Percentiles rank a stretch among this genome's conserved stretches.
Evolutionary conservation across 2,329 filamentous ascomycete genomes (phyloP).

Genomic region (Calonectria montana): DNA sequence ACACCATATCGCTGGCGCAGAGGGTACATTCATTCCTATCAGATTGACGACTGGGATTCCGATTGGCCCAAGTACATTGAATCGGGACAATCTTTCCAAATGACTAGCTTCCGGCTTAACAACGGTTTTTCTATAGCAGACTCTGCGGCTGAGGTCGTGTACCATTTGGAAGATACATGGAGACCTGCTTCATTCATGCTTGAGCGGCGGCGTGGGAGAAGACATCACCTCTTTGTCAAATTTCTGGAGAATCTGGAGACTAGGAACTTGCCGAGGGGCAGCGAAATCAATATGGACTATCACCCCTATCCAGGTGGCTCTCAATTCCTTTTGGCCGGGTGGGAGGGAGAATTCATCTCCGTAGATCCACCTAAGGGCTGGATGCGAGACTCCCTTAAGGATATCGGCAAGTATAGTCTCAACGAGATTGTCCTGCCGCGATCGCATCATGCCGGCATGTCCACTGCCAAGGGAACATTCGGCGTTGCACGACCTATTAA

Average conservation of each 20-base stretch:
- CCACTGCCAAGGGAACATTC: constrained; percentile 6
- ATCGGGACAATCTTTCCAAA: constrained; percentile 38
- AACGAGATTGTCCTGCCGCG: constrained; percentile 46
- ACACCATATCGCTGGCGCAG: constrained; percentile 47
- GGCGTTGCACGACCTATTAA: constrained; percentile 27
- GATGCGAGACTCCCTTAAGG: constrained; percentile 44
- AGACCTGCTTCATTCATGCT: constrained; percentile 43
- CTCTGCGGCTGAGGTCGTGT: constrained; percentile 43
- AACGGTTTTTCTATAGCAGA: constrained; percentile 15
- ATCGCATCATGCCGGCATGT: constrained; percentile 47
- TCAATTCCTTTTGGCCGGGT: constrained; percentile 46
- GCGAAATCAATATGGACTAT: constrained; percentile 32
- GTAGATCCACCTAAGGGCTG: constrained; percentile 40
- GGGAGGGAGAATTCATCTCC: constrained; percentile 45
- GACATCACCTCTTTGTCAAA: constrained; percentile 25
- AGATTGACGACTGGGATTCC: constrained; percentile 33
- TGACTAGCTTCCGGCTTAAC: neutral
- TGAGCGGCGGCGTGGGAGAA: constrained; percentile 26
- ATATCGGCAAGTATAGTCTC: constrained; percentile 43
- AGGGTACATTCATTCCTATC: constrained; percentile 32
- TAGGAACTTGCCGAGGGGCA: constrained; percentile 18
- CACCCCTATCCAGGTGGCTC: constrained; percentile 30
- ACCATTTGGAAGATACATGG: constrained; percentile 42
- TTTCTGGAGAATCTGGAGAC: constrained; percentile 42
- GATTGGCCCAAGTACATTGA: constrained; percentile 41